These are phyloP conservation scores for Gastrolobium villosum DNA, from an alignment of 306 rosid species.

Conservation along the genomic window DNA sequence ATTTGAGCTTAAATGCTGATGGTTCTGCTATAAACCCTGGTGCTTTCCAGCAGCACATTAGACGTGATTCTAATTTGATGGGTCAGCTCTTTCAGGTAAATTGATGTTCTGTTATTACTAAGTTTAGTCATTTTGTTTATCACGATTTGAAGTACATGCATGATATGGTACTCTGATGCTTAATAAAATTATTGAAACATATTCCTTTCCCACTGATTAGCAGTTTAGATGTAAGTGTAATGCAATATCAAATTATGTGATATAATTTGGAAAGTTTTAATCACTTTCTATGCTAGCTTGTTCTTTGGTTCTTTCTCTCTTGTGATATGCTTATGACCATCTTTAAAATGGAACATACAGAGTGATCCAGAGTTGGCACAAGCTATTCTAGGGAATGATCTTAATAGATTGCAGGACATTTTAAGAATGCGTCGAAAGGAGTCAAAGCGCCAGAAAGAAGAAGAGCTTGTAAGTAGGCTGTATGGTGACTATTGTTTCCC, in stretches of 20 bases:
- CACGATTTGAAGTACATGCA: constrained; percentile 8
- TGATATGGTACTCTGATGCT: constrained; percentile 21
- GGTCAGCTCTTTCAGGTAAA: constrained; percentile 85
- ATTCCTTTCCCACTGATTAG: constrained; percentile 34
- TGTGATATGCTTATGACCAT: constrained; percentile 36
- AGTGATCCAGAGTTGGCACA: constrained; percentile 93
- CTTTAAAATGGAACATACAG: constrained; percentile 56
- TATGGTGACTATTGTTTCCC: constrained; percentile 32
- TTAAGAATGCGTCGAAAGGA: constrained; percentile 71
- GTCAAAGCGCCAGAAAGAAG: constrained; percentile 73
- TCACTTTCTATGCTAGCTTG: constrained; percentile 9
- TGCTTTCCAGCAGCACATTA: constrained; percentile 89
- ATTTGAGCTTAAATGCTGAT: constrained; percentile 77
- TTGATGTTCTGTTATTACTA: constrained; percentile 16
- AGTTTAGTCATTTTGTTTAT: constrained; percentile 32
- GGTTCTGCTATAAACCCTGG: constrained; percentile 94
- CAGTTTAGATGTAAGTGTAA: constrained; percentile 28
- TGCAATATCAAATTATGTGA: constrained; percentile 36
- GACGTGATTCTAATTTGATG: constrained; percentile 75
- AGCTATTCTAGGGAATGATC: constrained; percentile 82
- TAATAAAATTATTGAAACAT: constrained; percentile 26
- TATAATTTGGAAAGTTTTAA: constrained; percentile 21
- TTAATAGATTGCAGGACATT: constrained; percentile 77
- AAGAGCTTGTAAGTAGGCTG: constrained; percentile 78
- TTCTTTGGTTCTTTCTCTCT: constrained; percentile 30